A percentile compares a stretch with the other conserved stretches of the same genome.
phyloP scores from a whole-genome alignment of 1,284 basidiomycete species.

The Caloboletus firmus region DNA sequence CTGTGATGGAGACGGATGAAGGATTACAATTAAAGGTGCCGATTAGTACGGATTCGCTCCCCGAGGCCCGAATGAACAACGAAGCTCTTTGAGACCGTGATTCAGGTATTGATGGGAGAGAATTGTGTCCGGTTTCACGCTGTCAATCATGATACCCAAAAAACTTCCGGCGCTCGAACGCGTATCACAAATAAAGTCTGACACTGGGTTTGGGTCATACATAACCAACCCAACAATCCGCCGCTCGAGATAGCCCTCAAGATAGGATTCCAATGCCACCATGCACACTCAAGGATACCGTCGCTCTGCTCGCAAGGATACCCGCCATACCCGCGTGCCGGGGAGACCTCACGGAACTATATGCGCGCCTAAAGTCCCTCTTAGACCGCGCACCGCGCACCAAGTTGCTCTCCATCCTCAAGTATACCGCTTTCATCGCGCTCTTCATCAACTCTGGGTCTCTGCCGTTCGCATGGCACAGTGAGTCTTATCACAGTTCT shows the following conservation, averaged over 20 bases:
- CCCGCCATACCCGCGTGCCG: slow-evolving; percentile 3
- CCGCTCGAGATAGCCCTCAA: background rate
- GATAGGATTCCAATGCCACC: slow-evolving; percentile 11
- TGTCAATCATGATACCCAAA: background rate
- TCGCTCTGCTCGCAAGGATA: slow-evolving; percentile 17
- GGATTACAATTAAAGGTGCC: background rate
- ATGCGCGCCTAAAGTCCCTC: slow-evolving; percentile 10
- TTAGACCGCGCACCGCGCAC: slow-evolving; percentile 3
- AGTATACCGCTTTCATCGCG: slow-evolving; percentile 39
- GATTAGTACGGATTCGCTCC: background rate
- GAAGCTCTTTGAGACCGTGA: background rate
- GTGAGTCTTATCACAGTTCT: slow-evolving; percentile 42
- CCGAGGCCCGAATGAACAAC: background rate
- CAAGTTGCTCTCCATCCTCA: slow-evolving; percentile 25
- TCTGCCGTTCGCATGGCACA: slow-evolving; percentile 65
- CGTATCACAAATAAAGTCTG: too few relatives aligned
- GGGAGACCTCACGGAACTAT: background rate
- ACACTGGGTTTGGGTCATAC: background rate
- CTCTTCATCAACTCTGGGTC: slow-evolving; percentile 56
- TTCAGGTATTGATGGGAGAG: too few relatives aligned
- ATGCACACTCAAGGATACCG: slow-evolving; percentile 4
- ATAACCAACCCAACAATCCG: too few relatives aligned
- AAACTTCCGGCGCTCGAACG: background rate
- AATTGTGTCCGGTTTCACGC: background rate
- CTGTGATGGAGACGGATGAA: background rate